phyloP scores from a whole-genome alignment of 495 filamentous ascomycete species.

The Aspergillus carlsbadensis region DNA sequence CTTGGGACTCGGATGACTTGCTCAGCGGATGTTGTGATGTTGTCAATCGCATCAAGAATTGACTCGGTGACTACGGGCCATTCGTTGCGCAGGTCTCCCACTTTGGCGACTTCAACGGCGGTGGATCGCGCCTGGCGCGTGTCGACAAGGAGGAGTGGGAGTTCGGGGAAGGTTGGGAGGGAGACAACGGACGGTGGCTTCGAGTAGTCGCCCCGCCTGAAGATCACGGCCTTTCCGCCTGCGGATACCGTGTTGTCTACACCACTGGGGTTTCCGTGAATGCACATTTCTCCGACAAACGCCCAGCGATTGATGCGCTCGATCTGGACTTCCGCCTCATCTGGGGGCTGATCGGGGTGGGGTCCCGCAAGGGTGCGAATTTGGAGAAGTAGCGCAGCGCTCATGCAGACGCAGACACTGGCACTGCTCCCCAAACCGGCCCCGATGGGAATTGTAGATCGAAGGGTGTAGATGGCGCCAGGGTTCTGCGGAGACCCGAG shows the following conservation, averaged over 20 bases:
- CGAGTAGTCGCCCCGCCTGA: constrained; percentile 73
- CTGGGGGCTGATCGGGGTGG: constrained; percentile 79
- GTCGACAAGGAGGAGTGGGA: constrained; percentile 86
- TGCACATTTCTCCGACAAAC: constrained; percentile 94
- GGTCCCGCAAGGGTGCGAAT: constrained; percentile 83
- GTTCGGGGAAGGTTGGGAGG: constrained; percentile 80
- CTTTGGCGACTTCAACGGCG: constrained; percentile 79
- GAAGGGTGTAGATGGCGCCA: constrained; percentile 83
- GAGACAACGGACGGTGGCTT: constrained; percentile 76
- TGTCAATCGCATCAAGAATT: constrained; percentile 80
- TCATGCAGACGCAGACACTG: constrained; percentile 87
- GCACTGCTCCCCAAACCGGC: constrained; percentile 92
- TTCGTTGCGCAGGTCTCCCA: constrained; percentile 63
- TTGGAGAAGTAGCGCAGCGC: constrained; percentile 81
- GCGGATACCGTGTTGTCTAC: constrained; percentile 97
- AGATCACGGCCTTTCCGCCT: constrained; percentile 89
- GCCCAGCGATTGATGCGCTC: constrained; percentile 97
- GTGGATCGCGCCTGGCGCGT: constrained; percentile 83
- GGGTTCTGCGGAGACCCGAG: constrained; percentile 75
- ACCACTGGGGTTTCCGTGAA: constrained; percentile 93
- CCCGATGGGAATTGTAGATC: constrained; percentile 90
- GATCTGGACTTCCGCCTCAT: constrained; percentile 79
- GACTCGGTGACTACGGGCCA: constrained; percentile 72
- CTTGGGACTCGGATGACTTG: constrained; percentile 63
- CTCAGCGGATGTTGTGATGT: constrained; percentile 72